phyloP scores from a whole-genome alignment of 2,329 filamentous ascomycete species.

The Davidsoniella virescens region DNA sequence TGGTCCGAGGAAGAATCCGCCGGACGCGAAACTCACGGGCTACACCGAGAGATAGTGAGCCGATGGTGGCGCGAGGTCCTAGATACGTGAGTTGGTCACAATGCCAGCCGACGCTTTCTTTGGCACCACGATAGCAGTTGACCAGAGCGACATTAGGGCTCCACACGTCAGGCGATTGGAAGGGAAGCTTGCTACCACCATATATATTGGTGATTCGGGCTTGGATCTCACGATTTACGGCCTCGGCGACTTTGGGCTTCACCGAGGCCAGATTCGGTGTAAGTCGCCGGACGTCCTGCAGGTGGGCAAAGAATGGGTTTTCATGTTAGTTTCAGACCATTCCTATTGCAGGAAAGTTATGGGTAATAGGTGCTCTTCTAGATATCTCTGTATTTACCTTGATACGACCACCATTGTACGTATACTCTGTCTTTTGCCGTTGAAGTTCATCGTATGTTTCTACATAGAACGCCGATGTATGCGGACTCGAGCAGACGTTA shows the following conservation, averaged over 20 bases:
- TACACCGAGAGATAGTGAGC: constrained; percentile 78
- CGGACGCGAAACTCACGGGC: constrained; percentile 86
- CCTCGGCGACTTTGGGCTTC: constrained; percentile 50
- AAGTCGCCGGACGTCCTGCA: constrained; percentile 55
- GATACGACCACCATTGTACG: constrained; percentile 68
- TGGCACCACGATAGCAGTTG: constrained; percentile 76
- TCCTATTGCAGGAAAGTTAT: no score
- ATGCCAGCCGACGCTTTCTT: constrained; percentile 80
- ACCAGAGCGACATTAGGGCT: constrained; percentile 80
- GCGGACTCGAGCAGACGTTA: constrained; percentile 67
- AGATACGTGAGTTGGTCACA: constrained; percentile 87
- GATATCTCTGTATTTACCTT: constrained; percentile 25
- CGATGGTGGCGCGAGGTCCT: constrained; percentile 75
- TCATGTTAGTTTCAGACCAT: no score
- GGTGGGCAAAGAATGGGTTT: background rate
- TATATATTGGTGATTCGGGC: constrained; percentile 38
- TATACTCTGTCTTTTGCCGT: constrained; percentile 61
- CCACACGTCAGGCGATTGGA: constrained; percentile 62
- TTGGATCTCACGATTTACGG: constrained; percentile 65
- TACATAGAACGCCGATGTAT: constrained; percentile 73
- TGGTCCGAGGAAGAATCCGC: constrained; percentile 43
- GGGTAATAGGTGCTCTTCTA: background rate
- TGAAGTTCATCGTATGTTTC: constrained; percentile 53
- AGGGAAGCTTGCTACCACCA: constrained; percentile 54
- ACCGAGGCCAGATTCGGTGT: constrained; percentile 59